Base-by-base conservation (phyloP, 2,329 filamentous ascomycete genomes). In the Botrytis hyacinthi region DNA sequence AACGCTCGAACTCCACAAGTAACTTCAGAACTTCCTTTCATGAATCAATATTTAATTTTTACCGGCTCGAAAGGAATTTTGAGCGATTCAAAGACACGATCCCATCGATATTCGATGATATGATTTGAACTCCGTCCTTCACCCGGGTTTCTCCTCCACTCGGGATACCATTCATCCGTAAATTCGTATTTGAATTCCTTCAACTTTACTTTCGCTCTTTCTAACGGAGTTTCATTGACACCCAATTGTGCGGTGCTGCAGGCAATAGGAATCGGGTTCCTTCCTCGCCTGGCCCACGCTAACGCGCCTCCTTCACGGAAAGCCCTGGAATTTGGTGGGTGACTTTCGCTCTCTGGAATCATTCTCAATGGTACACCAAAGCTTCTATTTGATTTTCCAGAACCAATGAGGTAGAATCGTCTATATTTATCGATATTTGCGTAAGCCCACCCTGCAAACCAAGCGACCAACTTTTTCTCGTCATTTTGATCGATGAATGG, bases 381-480 rank as follows among this genome's bases (percentile, higher is more conserved):
- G 20, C 29, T 51, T 44, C 42, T 67, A 6, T 65, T 44, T 26
- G 61, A 67, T 44, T 32, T 44, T 18, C 63, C 66, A 42, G 79
- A 80, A 4, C 88, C 89, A 7, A 91, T 72, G 4, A 91, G 86
- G 29, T 83, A 81, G 76, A 91, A 90, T 54, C 84, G 86, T 46
- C 88, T 85, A 77, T 85, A 88, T 59, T 81, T 80, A 73, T 89
- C 85, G 51, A 88, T 78, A 44, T 85, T 84, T 72, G 80, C 74
- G 46, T 83, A 81, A 0, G 87, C 83, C 89, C 89, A 91, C 80
- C 84, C 87, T 1, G 86, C 88, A 78, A 90, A 91, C 86, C 87
- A 90, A 75, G 90, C 88, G 16, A 91, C 84, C 42, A 91, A 81
- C 73, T 86, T 89, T 77, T 90, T 87, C 78, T 91, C 89, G 74